Evolutionary conservation across 768 basidiomycete genomes (phyloP).

Genomic region (Leccinum incarnatum): DNA sequence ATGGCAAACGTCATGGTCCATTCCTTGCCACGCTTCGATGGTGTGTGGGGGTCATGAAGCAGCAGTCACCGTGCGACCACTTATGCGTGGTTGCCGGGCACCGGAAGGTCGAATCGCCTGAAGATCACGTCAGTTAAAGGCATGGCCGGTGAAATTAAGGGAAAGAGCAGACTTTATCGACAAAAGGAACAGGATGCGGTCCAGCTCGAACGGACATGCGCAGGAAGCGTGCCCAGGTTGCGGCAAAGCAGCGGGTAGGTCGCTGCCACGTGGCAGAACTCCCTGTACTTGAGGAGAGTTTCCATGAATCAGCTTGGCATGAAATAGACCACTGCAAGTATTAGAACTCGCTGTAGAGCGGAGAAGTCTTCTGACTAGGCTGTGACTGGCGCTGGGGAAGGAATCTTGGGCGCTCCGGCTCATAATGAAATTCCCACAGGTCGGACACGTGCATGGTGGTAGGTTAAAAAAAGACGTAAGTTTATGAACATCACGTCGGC

Average conservation of each 20-base stretch:
- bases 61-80: slow-evolving; percentile 19
- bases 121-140: slow-evolving; percentile 24
- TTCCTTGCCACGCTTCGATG: slow-evolving; percentile 29
- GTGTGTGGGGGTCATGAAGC: slow-evolving; percentile 23
- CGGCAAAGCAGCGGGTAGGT: neutral
- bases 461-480: slow-evolving; percentile 11
- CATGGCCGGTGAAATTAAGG: slow-evolving; percentile 22
- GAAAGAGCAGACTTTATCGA: slow-evolving; percentile 18
- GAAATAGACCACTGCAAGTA: neutral
- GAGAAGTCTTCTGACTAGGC: neutral
- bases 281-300: neutral
- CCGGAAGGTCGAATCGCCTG: slow-evolving; percentile 22
- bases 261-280: slow-evolving; percentile 13
- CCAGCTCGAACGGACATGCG: slow-evolving; percentile 26
- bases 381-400: neutral
- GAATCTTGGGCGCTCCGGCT: neutral
- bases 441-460: slow-evolving; percentile 17
- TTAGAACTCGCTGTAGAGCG: neutral
- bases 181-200: slow-evolving; percentile 13
- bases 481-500: neutral
- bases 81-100: slow-evolving; percentile 25
- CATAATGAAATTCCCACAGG: neutral
- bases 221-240: slow-evolving; percentile 18
- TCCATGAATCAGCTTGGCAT: neutral
- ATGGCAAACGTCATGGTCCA: slow-evolving; percentile 22